phyloP scores from a whole-genome alignment of 371 early-diverging fungal species.

The Mucor saturninus region DNA sequence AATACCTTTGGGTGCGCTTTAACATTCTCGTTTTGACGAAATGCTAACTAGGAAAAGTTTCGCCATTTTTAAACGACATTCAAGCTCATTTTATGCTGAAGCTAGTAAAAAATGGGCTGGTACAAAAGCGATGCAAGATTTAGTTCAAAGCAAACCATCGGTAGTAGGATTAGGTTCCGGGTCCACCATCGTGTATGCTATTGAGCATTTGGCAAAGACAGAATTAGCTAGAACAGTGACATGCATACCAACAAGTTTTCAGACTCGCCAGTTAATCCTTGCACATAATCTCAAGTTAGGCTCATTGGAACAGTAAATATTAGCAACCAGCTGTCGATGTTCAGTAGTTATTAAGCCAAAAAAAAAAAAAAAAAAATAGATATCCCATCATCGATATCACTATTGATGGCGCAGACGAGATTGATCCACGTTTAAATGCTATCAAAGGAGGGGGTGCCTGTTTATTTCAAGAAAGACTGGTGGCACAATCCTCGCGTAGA shows the following conservation, averaged over 20 bases:
- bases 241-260: conserved; percentile 92
- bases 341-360: neutral
- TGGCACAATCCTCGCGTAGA: conserved; percentile 79
- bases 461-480: conserved; percentile 90
- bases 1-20: neutral
- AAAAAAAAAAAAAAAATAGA: conserved; percentile 20
- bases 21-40: neutral
- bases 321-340: neutral
- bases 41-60: neutral
- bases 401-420: conserved; percentile 95
- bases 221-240: conserved; percentile 57
- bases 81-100: conserved; percentile 8
- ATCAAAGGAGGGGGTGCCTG: conserved; percentile 96
- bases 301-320: conserved; percentile 65
- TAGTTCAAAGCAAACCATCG: conserved; percentile 61
- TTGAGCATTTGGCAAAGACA: conserved; percentile 73
- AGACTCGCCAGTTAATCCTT: conserved; percentile 76
- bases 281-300: conserved; percentile 67
- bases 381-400: conserved; percentile 80
- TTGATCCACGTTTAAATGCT: conserved; percentile 74
- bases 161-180: conserved; percentile 90
- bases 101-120: conserved; percentile 80
- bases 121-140: conserved; percentile 78
- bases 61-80: neutral
- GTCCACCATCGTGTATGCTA: conserved; percentile 85